phyloP scores from a whole-genome alignment of 2,329 filamentous ascomycete species.

The Fusarium sp. region DNA sequence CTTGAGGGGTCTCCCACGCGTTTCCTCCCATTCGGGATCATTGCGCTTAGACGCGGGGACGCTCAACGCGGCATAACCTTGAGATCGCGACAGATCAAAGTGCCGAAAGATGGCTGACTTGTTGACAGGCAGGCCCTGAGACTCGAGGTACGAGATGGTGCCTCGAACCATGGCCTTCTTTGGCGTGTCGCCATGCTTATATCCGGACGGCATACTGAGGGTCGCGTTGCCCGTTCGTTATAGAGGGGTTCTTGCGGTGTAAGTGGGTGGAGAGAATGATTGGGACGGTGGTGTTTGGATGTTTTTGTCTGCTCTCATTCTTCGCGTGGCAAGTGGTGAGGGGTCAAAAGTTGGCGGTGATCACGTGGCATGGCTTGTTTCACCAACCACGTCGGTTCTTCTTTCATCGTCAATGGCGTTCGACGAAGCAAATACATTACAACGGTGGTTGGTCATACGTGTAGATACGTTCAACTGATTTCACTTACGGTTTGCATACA shows the following conservation, averaged over 20 bases:
- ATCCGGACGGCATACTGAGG: constrained; percentile 44
- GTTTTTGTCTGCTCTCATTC: constrained; percentile 46
- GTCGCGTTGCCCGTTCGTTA: constrained; percentile 8
- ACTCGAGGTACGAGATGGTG: constrained; percentile 52
- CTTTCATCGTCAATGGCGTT: neutral
- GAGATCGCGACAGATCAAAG: constrained; percentile 51
- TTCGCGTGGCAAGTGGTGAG: constrained; percentile 16
- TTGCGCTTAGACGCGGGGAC: constrained; percentile 46
- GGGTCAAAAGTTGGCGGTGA: constrained; percentile 32
- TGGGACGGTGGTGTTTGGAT: constrained; percentile 43
- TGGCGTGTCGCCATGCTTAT: constrained; percentile 50
- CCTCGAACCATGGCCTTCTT: constrained; percentile 53
- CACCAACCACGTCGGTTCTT: neutral
- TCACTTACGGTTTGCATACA: neutral
- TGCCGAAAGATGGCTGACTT: constrained; percentile 53
- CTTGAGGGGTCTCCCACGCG: constrained; percentile 49
- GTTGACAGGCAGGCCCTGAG: constrained; percentile 50
- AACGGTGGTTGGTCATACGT: neutral
- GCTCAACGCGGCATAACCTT: constrained; percentile 51
- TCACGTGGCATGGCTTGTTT: constrained; percentile 33
- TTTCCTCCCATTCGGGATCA: constrained; percentile 52
- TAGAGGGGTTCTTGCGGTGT: constrained; percentile 15
- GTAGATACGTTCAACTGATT: neutral
- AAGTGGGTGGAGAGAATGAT: constrained; percentile 41
- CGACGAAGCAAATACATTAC: neutral